phyloP scores from a whole-genome alignment of 2,329 filamentous ascomycete genomes.

The Daldinia sp. region DNA sequence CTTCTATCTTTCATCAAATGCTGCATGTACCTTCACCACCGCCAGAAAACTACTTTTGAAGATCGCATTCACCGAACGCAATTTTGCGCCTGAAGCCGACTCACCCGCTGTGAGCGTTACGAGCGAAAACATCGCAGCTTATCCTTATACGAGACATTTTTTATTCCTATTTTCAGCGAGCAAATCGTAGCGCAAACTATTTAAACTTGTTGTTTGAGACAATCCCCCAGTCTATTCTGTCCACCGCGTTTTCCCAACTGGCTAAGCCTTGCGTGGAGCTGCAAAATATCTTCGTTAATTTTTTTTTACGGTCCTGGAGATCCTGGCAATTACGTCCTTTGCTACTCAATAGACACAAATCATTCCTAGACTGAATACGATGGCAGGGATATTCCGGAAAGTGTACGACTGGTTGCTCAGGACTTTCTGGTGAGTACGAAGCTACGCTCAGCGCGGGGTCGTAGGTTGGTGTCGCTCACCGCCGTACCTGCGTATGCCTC shows the following conservation, averaged over 20 bases:
- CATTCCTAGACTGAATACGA: slow-evolving; percentile 58
- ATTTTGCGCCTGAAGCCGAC: slow-evolving; percentile 47
- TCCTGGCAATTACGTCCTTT: slow-evolving; percentile 18
- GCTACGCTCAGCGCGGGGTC: slow-evolving; percentile 48
- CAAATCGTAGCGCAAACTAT: slow-evolving; percentile 54
- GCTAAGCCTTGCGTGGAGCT: slow-evolving; percentile 46
- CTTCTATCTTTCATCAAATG: slow-evolving; percentile 46
- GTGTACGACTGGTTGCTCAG: slow-evolving; percentile 99
- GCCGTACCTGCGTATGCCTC: slow-evolving; percentile 44
- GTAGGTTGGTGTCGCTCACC: slow-evolving; percentile 45
- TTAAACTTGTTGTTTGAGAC: slow-evolving; percentile 55
- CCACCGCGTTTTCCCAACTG: slow-evolving; percentile 45
- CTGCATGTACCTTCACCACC: slow-evolving; percentile 48
- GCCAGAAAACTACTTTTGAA: slow-evolving; percentile 45
- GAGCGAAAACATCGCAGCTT: slow-evolving; percentile 47
- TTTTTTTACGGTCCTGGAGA: slow-evolving; percentile 42
- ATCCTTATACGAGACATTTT: slow-evolving; percentile 59
- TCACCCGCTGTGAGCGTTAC: slow-evolving; percentile 52
- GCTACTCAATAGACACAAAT: slow-evolving; percentile 38
- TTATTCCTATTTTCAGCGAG: slow-evolving; percentile 55
- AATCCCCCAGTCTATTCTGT: slow-evolving; percentile 43
- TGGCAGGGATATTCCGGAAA: slow-evolving; percentile 92
- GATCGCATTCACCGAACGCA: slow-evolving; percentile 49
- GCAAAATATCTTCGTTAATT: slow-evolving; percentile 44
- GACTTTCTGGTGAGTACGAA: slow-evolving; percentile 86